phyloP scores from a whole-genome alignment of 805 yeast genomes.

The Saccharomyces cerevisiae region DNA sequence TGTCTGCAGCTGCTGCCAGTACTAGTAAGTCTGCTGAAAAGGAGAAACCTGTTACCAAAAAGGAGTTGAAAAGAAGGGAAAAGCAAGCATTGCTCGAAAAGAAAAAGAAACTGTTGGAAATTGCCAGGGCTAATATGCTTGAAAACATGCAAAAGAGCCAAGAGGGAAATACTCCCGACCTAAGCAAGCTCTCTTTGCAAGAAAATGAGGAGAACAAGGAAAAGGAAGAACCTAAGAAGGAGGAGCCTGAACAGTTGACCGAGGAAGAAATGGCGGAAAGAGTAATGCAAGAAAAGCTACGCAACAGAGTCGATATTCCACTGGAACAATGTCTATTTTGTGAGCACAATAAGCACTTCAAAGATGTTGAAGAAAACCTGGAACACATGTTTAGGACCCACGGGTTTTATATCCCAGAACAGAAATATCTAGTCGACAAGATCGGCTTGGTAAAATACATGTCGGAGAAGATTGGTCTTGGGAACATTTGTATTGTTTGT shows the following conservation, averaged over 20 bases:
- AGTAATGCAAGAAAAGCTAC: slow-evolving; percentile 33
- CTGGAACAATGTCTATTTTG: slow-evolving; percentile 49
- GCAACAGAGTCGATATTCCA: slow-evolving; percentile 40
- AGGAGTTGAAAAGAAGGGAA: slow-evolving; percentile 35
- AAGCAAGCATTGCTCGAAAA: slow-evolving; percentile 37
- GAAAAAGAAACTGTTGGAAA: slow-evolving; percentile 34
- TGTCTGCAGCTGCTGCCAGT: slow-evolving; percentile 29
- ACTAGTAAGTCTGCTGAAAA: slow-evolving; percentile 15
- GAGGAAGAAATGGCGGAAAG: slow-evolving; percentile 34
- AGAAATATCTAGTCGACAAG: slow-evolving; percentile 56
- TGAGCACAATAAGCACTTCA: slow-evolving; percentile 39
- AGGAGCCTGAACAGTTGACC: slow-evolving; percentile 27
- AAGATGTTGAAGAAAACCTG: slow-evolving; percentile 37
- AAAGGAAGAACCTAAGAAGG: slow-evolving; percentile 3
- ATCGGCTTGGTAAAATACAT: slow-evolving; percentile 70
- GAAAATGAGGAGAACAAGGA: slow-evolving; percentile 4
- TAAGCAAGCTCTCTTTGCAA: neutral
- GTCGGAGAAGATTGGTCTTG: slow-evolving; percentile 86
- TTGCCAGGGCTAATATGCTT: slow-evolving; percentile 35
- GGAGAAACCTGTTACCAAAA: slow-evolving; percentile 33
- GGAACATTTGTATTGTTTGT: slow-evolving; percentile 82
- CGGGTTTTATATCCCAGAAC: slow-evolving; percentile 87
- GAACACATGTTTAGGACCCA: slow-evolving; percentile 71
- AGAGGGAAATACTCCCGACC: slow-evolving; percentile 3
- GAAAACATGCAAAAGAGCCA: slow-evolving; percentile 21